These are phyloP conservation scores for Paraurostyla sp. DNA, from an alignment of 73 alveolate species.

Conservation along the genomic window DNA sequence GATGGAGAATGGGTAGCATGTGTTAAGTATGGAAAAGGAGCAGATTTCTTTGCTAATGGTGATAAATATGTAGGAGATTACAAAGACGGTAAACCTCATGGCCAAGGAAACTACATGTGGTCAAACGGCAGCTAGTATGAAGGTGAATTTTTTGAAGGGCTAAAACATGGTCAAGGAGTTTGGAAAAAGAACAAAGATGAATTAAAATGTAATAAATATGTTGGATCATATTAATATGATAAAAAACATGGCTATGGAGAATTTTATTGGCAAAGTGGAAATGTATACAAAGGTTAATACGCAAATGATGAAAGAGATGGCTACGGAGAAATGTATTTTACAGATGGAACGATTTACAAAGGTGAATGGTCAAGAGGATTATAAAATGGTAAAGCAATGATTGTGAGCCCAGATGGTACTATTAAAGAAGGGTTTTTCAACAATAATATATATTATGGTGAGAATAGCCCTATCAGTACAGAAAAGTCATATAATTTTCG, in stretches of 20 bases:
- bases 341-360: conserved; percentile 50
- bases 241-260: conserved; percentile 37
- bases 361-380: conserved; percentile 73
- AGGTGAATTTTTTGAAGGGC: conserved; percentile 50
- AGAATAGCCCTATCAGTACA: not conserved
- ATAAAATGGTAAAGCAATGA: conserved; percentile 74
- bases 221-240: conserved; percentile 66
- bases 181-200: conserved; percentile 61
- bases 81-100: conserved; percentile 70
- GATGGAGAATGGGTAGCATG: conserved; percentile 86
- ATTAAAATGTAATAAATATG: conserved; percentile 45
- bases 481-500: not conserved
- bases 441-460: conserved; percentile 57
- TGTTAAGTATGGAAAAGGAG: conserved; percentile 75
- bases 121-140: conserved; percentile 23
- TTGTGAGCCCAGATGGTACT: conserved; percentile 69
- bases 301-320: conserved; percentile 50
- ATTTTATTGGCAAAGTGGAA: conserved; percentile 43
- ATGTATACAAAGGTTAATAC: conserved; percentile 24
- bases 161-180: conserved; percentile 62
- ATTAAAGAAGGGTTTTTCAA: conserved; percentile 68
- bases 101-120: conserved; percentile 64
- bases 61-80: conserved; percentile 74
- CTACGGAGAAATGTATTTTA: conserved; percentile 47
- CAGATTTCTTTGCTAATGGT: conserved; percentile 72